Conservation (phyloP, 768 basidiomycete genomes). For the Coprinellus micaceus region DNA sequence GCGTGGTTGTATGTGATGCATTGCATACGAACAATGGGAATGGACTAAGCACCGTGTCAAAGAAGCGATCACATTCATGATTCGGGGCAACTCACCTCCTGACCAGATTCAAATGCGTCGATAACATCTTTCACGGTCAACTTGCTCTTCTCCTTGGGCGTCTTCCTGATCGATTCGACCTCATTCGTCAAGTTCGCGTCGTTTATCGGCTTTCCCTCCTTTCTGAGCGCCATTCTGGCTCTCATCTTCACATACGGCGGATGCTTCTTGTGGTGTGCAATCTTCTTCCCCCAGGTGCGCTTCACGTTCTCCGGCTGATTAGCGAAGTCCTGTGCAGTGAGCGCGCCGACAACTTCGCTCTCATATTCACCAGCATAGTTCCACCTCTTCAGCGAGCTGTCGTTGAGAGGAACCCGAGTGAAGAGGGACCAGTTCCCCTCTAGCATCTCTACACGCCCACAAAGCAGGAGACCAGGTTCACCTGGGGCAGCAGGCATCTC, state of each 20-base stretch:
- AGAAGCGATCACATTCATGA: neutral
- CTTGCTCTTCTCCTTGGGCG: neutral
- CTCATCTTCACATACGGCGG: neutral
- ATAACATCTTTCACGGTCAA: neutral
- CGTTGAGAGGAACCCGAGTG: neutral
- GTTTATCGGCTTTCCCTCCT: neutral
- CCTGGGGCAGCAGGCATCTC: conserved; percentile 7
- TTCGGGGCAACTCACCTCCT: neutral
- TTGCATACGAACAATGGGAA: conserved; percentile 4
- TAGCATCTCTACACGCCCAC: neutral
- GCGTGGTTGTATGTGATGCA: neutral
- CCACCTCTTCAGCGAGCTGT: neutral
- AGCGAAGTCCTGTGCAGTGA: neutral
- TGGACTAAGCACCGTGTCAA: neutral
- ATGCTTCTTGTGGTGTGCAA: conserved; percentile 3
- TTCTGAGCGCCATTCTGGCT: conserved; percentile 2
- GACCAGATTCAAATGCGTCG: neutral
- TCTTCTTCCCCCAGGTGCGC: conserved; percentile 9
- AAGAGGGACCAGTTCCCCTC: conserved; percentile 2
- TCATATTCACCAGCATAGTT: conserved; percentile 7
- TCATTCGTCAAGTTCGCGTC: neutral
- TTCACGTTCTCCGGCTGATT: neutral
- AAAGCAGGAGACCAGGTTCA: conserved; percentile 6
- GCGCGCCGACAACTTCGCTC: neutral
- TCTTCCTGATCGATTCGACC: neutral